Evolutionary conservation across 352 stramenopile genomes (phyloP), one percentile per base, ranked within the genome.

Genomic region (Bremia lactucae): DNA sequence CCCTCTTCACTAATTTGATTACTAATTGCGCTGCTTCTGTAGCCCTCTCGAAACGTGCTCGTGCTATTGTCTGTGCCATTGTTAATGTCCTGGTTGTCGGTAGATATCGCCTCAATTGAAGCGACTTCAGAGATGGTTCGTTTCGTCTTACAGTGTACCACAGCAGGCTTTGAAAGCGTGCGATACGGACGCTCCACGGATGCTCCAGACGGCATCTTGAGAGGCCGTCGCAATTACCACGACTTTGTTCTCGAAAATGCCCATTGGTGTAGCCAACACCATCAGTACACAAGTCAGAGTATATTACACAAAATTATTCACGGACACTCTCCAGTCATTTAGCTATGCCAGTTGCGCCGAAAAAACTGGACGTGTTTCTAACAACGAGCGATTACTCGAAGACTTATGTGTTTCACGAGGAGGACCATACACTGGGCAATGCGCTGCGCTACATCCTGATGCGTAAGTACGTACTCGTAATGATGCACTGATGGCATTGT

Each of bases 381-480:
- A 76, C 74, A 53, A 80, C 76, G 40, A 81, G 62, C 37, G 70
- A 87, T 40, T 84, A 79, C 58, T 86, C 75, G 39, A 87, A 89
- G 72, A 93, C 81, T 10, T 91, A 88, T 55, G 78, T 85, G 14
- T 86, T 93, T 56, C 75, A 89, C 45, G 76, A 91, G 10, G 81
- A 93, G 45, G 85, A 95, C 52, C 85, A 96, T 65, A 96, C 85
- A 41, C 60, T 96, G 14, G 85, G 85, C 56, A 96, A 96, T 42
- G 69, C 83, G 16, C 50, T 96, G 51, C 79, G 87, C n/a, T 86
- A 96, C 59, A 83, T 96, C 22, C 52, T 96, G 28, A 96, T 96
- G 82, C 67, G 83, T 51, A 87, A 88, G 78, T 90, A 67, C 31
- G 75, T 82, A n/a, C 3, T 14, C 1, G 24, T 29, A 1, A 3